These are phyloP conservation scores for Larix sibirica DNA, from an alignment of 83 land plant genomes.

Conservation along the genomic window DNA sequence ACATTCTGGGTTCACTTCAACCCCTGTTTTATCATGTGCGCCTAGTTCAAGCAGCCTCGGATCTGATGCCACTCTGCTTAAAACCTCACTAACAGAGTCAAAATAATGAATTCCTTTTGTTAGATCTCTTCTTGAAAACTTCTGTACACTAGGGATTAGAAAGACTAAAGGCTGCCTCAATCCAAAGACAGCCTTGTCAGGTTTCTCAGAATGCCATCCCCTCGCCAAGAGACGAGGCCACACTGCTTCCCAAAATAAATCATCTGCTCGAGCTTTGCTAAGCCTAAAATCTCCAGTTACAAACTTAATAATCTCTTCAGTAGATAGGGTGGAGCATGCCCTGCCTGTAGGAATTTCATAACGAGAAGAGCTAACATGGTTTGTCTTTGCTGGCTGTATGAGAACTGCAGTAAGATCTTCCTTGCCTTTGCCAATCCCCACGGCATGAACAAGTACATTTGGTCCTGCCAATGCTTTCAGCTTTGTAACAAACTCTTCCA, in stretches of 20 bases:
- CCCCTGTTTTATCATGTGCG: not conserved
- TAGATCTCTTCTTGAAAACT: conserved; percentile 59
- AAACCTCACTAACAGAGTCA: conserved; percentile 70
- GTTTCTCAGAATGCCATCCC: conserved; percentile 79
- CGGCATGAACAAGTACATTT: conserved; percentile 45
- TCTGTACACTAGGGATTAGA: conserved; percentile 62
- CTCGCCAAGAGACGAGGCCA: conserved; percentile 81
- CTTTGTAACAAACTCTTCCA: conserved; percentile 36
- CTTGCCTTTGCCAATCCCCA: conserved; percentile 72
- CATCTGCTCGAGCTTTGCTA: conserved; percentile 74
- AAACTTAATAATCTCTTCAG: conserved; percentile 45
- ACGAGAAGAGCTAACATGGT: conserved; percentile 22
- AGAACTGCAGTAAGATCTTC: conserved; percentile 59
- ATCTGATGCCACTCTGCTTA: conserved; percentile 58
- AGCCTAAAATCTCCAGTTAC: conserved; percentile 61
- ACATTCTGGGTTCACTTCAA: not conserved
- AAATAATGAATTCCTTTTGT: conserved; percentile 71
- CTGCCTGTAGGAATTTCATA: conserved; percentile 63
- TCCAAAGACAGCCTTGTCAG: conserved; percentile 14
- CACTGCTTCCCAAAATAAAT: conserved; percentile 88
- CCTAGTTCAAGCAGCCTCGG: conserved; percentile 56
- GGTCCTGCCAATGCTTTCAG: conserved; percentile 61
- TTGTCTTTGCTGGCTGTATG: conserved; percentile 25
- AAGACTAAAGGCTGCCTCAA: conserved; percentile 55
- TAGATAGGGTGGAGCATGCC: conserved; percentile 49